Base-by-base conservation (phyloP, 2,329 filamentous ascomycete genomes). In the Phialophora macrospora region DNA sequence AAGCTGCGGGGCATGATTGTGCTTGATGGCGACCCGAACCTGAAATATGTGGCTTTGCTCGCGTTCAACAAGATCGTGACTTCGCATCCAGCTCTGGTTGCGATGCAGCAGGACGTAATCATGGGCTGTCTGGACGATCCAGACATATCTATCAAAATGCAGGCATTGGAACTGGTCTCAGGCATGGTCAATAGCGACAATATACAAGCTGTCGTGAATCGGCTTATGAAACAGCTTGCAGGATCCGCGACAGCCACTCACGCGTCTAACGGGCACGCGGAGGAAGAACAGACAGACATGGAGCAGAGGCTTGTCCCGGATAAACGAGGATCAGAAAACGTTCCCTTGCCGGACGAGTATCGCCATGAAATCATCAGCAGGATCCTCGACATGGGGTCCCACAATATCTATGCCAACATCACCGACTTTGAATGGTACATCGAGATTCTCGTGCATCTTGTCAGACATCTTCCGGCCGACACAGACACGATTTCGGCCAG, bases 391-490 rank as follows among this genome's bases (percentile, higher is more conserved):
- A 96, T 99, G 87, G 98, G 94, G 76, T 91, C 92, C 8, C 88
- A 88, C 70, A 90, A 93, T 70, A 97, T 93, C 67, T 99, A 98
- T 76, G 85, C 86, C 46, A 92, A 93, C 74, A 83, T 99, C 55
- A 81, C 85, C 60, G 94, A 99, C 75, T 99, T 99, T 76, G 94
- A 97, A 71, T 99, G 95, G 95, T 98, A 98, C 76, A 90, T 98
- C 70, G 91, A 95, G 71, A 87, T 97, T 30, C 81, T 99, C 32
- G 90, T 92, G 4, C 92, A 97, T 75, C 84, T 99, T 14, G 87
- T 73, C 24, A 64, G 66, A 22, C 70, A 71, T 28, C 68, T 73
- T 26, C 70, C 72, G 11, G 61, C 67, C 17, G 63, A 64, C n/a
- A 59, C 60, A 32, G 55, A 52, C 30, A 38, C 30, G 12, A 20